These are phyloP conservation scores for Pseudonitzschia pungens DNA, from an alignment of 108 stramenopile genomes.

Conservation along the genomic window DNA sequence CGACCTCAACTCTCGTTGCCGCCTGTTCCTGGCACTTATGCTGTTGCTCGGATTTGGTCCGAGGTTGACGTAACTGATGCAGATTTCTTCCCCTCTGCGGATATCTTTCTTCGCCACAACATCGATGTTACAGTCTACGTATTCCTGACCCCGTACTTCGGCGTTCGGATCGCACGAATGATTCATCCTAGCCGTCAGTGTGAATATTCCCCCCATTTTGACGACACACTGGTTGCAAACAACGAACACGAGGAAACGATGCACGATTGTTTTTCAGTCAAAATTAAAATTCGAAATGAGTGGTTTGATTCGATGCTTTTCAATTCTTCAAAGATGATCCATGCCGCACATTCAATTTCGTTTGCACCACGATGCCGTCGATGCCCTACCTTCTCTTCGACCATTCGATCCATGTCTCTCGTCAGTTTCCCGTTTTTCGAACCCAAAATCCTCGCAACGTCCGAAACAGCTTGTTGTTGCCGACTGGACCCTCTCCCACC, in stretches of 20 bases:
- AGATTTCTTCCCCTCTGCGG: constrained; percentile 50
- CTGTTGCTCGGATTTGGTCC: constrained; percentile 18
- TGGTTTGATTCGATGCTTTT: not conserved
- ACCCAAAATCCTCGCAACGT: constrained; percentile 1
- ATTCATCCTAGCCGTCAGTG: constrained; percentile 48
- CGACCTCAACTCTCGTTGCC: constrained; percentile 42
- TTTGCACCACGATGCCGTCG: not conserved
- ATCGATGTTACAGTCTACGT: constrained; percentile 55
- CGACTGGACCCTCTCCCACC: constrained; percentile 2
- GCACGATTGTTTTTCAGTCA: not conserved
- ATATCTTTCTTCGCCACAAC: constrained; percentile 48
- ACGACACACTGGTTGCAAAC: constrained; percentile 11
- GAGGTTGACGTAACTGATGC: constrained; percentile 49
- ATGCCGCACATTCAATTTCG: not conserved
- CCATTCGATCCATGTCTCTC: constrained; percentile 15
- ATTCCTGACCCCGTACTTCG: constrained; percentile 43
- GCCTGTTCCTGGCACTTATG: constrained; percentile 21
- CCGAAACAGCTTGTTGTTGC: not conserved
- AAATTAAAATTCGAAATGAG: not conserved
- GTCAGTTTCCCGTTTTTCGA: constrained; percentile 8
- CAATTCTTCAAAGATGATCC: too few species aligned
- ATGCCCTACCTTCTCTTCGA: not conserved
- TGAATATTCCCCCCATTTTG: constrained; percentile 44
- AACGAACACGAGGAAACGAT: not conserved
- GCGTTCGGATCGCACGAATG: constrained; percentile 55